Conservation (phyloP, 225 moss, liverwort and hornwort species). For the Neckera pumila region DNA sequence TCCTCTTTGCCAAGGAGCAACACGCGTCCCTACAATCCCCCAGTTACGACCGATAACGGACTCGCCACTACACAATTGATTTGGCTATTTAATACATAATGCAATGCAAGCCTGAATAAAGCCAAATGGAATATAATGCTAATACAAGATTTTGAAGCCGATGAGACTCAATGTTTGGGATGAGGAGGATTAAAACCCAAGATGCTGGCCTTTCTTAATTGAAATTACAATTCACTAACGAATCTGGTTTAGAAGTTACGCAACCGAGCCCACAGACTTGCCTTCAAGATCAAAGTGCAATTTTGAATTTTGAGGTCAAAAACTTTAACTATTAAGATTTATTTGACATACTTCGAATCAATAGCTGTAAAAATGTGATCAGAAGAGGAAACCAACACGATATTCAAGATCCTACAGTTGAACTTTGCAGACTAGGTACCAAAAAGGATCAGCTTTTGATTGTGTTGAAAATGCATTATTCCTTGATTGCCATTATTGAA, state of each 20-base stretch:
- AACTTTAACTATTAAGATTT: background rate
- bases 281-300: background rate
- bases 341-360: background rate
- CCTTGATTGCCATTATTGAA: background rate
- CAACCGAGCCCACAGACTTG: background rate
- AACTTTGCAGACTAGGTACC: background rate
- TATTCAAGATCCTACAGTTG: background rate
- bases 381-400: background rate
- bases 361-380: background rate
- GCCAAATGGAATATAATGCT: background rate
- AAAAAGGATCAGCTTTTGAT: background rate
- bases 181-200: background rate
- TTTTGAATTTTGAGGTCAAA: background rate
- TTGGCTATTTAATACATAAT: background rate
- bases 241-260: background rate
- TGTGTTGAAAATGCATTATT: background rate
- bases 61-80: background rate
- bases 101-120: background rate
- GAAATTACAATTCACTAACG: background rate
- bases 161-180: background rate
- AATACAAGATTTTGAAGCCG: background rate
- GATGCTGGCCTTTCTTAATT: background rate
- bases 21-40: background rate
- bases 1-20: background rate
- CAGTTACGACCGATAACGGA: background rate